Percentiles rank a stretch among this genome's conserved stretches.
These are phyloP conservation scores for Annulohypoxylon truncatum DNA, from an alignment of 2,329 filamentous ascomycete species.

Conservation along the genomic window DNA sequence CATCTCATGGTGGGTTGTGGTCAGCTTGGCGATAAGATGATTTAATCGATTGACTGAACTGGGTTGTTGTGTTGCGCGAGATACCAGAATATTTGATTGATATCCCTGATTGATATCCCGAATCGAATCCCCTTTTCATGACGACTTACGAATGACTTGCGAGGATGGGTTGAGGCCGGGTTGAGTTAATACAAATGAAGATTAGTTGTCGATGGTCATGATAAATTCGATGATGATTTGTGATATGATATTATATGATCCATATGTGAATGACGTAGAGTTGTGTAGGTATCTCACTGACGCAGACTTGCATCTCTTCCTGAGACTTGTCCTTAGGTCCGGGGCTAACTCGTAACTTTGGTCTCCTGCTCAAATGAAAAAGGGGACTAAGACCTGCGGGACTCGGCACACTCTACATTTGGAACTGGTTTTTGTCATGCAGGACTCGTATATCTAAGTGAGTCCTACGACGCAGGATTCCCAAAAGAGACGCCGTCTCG, in stretches of 20 bases:
- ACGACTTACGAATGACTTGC: slow-evolving; percentile 6
- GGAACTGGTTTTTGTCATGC: neutral
- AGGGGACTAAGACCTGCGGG: neutral
- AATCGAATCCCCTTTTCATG: neutral
- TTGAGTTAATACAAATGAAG: neutral
- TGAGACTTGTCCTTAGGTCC: too few relatives aligned
- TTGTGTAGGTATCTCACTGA: too few relatives aligned
- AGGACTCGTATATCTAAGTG: neutral
- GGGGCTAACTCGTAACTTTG: neutral
- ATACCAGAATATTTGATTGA: slow-evolving; percentile 32
- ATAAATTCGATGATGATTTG: neutral
- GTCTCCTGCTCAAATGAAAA: neutral
- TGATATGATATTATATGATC: too few relatives aligned
- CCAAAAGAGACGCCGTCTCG: too few relatives aligned
- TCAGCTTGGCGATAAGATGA: slow-evolving; percentile 1
- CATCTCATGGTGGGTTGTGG: slow-evolving; percentile 13
- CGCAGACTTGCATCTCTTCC: too few relatives aligned
- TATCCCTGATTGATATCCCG: slow-evolving; percentile 14
- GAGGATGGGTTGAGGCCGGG: neutral
- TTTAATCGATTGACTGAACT: slow-evolving; percentile 6
- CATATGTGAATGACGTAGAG: too few relatives aligned
- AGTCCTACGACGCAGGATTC: neutral
- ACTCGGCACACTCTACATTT: neutral
- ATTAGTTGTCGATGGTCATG: neutral
- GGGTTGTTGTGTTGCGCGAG: slow-evolving; percentile 3